Base-by-base conservation (phyloP, 2,329 filamentous ascomycete species). In the Cladophialophora immunda region DNA sequence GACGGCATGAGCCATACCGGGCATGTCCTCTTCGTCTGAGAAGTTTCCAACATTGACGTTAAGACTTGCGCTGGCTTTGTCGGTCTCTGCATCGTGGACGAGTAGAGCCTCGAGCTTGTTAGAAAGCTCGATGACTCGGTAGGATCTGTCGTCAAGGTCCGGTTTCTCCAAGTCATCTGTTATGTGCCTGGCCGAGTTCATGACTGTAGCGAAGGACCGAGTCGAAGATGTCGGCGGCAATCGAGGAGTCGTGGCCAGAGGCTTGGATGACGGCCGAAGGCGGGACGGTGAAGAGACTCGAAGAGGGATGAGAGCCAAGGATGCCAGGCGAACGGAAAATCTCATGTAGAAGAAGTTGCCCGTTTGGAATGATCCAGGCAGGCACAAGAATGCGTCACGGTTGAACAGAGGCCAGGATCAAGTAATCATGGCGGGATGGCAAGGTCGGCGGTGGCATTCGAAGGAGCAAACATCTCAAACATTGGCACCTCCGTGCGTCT, bases 41-140 rank as follows among this genome's bases (percentile, higher is more conserved):
- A 97, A 97, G 79, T 92, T 96, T 68, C 95, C 95, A 38, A 97
- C 94, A 78, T 97, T 94, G 76, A 98, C 94, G 77, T 98, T 95
- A 76, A 98, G 89, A 58, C 94, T 92, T 9, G 94, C 95, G 75
- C 93, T 97, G 70, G 95, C 94, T 85, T 98, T 98, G 84, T 99
- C 95, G 7, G 95, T 97, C 69, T 96, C 90, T 0, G 92, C 87
- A 81, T 99, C 95, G 77, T 98, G 94, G 64, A 98, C 95, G 58
- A 99, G 82, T 19, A 99, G 84, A 7, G 89, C 94, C 83, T 99
- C 94, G 17, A 99, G 87, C 78, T 94, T 86, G 79, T 99, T 99
- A 55, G 87, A 83, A 61, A 99, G 85, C 61, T 89, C 87, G 73
- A 98, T 90, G 70, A 99, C 93, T 65, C 94, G 87, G 78, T 99